Conservation (phyloP, 805 yeast genomes). For the Kurtzmaniella fragi region DNA sequence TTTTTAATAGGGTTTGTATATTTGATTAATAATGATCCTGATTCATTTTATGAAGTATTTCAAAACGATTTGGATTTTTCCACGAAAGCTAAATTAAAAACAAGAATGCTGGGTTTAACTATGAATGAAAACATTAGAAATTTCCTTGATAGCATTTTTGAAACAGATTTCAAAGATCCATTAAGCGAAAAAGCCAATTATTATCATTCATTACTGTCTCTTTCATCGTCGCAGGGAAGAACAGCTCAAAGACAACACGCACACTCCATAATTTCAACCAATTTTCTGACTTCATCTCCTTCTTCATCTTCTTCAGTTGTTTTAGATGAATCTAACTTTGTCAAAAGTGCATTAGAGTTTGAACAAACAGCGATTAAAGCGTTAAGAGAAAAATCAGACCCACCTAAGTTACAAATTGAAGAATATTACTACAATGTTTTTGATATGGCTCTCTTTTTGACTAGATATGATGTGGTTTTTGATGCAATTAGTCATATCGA, state of each 20-base stretch:
- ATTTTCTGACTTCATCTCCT: constrained; percentile 4
- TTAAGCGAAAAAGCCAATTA: constrained; percentile 18
- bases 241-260: constrained; percentile 4
- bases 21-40: constrained; percentile 23
- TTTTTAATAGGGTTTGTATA: constrained; percentile 31
- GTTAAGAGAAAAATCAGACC: constrained; percentile 5
- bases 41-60: constrained; percentile 17
- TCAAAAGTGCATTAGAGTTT: constrained; percentile 18
- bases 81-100: constrained; percentile 4
- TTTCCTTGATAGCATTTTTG: constrained; percentile 18
- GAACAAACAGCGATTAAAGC: constrained; percentile 21
- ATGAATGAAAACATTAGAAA: constrained; percentile 11
- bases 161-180: constrained; percentile 7
- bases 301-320: constrained; percentile 1
- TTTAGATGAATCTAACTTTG: constrained; percentile 11
- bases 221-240: constrained; percentile 14
- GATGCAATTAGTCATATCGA: constrained; percentile 6
- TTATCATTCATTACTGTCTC: constrained; percentile 24
- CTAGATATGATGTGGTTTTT: constrained; percentile 15
- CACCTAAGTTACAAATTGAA: constrained; percentile 4
- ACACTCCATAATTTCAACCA: constrained; percentile 4
- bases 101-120: constrained; percentile 6
- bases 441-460: constrained; percentile 18
- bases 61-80: constrained; percentile 14
- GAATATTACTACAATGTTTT: constrained; percentile 18